Conservation (phyloP, 495 filamentous ascomycete species). For the Staphylotrichum tortipilum region DNA sequence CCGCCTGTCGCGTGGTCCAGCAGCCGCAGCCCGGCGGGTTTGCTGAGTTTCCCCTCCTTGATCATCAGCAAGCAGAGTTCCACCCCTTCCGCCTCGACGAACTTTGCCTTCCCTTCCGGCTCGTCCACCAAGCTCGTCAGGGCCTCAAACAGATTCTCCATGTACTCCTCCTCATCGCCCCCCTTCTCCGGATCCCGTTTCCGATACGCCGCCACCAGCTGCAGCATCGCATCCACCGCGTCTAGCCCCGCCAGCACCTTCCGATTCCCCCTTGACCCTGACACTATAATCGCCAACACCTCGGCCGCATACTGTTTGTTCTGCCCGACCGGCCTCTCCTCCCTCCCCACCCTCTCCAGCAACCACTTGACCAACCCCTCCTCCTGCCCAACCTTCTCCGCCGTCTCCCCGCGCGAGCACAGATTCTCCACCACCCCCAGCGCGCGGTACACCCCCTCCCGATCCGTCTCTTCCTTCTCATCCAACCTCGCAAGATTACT, state of each 20-base stretch:
- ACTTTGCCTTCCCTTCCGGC: slow-evolving; percentile 64
- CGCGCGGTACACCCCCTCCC: slow-evolving; percentile 77
- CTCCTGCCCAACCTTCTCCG: slow-evolving; percentile 60
- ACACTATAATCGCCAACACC: slow-evolving; percentile 72
- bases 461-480: slow-evolving; percentile 67
- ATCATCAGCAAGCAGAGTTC: slow-evolving; percentile 81
- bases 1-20: slow-evolving; percentile 77
- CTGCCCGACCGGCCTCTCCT: slow-evolving; percentile 47
- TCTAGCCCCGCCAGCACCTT: slow-evolving; percentile 55
- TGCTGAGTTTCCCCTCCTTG: slow-evolving; percentile 60
- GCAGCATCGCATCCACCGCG: slow-evolving; percentile 71
- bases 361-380: slow-evolving; percentile 66
- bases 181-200: slow-evolving; percentile 80
- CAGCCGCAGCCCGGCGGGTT: slow-evolving; percentile 63
- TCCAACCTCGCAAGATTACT: slow-evolving; percentile 78
- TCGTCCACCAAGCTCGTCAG: slow-evolving; percentile 74
- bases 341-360: slow-evolving; percentile 45
- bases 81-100: slow-evolving; percentile 83
- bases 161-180: slow-evolving; percentile 85
- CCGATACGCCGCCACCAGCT: slow-evolving; percentile 80
- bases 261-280: slow-evolving; percentile 56
- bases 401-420: slow-evolving; percentile 54
- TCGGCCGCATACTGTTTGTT: slow-evolving; percentile 97
- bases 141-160: slow-evolving; percentile 85
- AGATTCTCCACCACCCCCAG: slow-evolving; percentile 81